Percentiles rank a stretch among this genome's conserved stretches.
phyloP scores from a whole-genome alignment of 2,329 filamentous ascomycete genomes.

The Penicillium sp. region DNA sequence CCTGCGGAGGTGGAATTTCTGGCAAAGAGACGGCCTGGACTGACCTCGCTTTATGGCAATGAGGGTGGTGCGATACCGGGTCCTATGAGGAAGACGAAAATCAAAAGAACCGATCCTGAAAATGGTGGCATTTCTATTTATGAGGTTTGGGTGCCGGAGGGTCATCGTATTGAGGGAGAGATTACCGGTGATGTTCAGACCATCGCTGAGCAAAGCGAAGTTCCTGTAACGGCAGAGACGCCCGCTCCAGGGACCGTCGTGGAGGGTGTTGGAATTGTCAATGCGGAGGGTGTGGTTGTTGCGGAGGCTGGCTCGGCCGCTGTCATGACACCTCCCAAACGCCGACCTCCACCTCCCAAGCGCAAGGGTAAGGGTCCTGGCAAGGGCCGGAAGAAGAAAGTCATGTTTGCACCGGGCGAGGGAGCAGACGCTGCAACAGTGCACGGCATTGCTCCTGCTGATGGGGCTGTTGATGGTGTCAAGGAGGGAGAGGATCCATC shows the following conservation, averaged over 20 bases:
- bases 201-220: constrained; percentile 47
- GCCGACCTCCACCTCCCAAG: constrained; percentile 75
- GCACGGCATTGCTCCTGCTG: constrained; percentile 43
- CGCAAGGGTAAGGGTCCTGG: constrained; percentile 80
- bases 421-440: constrained; percentile 42
- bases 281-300: constrained; percentile 63
- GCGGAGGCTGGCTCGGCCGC: constrained; percentile 52
- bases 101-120: constrained; percentile 74
- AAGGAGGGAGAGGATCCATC: constrained; percentile 54
- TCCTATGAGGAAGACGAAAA: constrained; percentile 76
- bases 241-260: constrained; percentile 63
- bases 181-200: constrained; percentile 64
- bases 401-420: constrained; percentile 57
- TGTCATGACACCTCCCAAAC: constrained; percentile 55
- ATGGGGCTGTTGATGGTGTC: constrained; percentile 34
- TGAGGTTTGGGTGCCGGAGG: constrained; percentile 79
- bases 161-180: constrained; percentile 79
- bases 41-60: constrained; percentile 56
- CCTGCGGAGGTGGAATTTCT: constrained; percentile 64
- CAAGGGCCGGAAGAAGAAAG: constrained; percentile 75
- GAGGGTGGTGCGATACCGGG: constrained; percentile 38
- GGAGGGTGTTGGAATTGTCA: constrained; percentile 63
- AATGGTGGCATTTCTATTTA: constrained; percentile 80
- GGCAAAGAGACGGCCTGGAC: constrained; percentile 63
- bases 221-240: constrained; percentile 39